A percentile compares a stretch with the other conserved stretches of the same genome.
phyloP scores from a whole-genome alignment of 1,139 yeast species.

The Geotrichum armillariae region DNA sequence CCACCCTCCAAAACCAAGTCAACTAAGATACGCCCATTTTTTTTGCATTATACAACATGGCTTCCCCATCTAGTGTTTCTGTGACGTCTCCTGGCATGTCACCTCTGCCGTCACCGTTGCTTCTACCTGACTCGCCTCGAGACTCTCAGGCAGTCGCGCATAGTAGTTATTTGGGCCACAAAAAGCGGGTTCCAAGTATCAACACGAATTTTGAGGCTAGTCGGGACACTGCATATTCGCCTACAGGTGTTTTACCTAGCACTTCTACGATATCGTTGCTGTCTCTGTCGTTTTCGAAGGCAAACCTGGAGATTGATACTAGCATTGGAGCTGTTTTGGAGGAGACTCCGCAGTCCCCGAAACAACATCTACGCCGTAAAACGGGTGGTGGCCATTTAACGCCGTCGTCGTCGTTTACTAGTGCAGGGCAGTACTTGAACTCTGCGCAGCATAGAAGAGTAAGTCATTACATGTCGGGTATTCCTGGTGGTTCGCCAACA shows the following conservation, averaged over 20 bases:
- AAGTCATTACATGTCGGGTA: conserved; percentile 21
- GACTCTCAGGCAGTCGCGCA: not conserved
- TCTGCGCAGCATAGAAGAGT: conserved; percentile 24
- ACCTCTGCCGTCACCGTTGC: conserved; percentile 22
- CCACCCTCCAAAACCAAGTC: too few species aligned
- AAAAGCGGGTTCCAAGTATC: conserved; percentile 11
- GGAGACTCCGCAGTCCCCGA: conserved; percentile 16
- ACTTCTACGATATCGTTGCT: conserved; percentile 22
- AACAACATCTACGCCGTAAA: conserved; percentile 14
- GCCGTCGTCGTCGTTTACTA: conserved; percentile 15
- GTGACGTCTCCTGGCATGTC: conserved; percentile 19
- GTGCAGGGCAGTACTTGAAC: conserved; percentile 21
- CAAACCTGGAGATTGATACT: conserved; percentile 10
- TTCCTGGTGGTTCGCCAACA: conserved; percentile 16
- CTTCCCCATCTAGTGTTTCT: conserved; percentile 8
- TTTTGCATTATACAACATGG: not conserved
- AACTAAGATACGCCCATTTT: too few species aligned
- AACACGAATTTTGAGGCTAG: conserved; percentile 5
- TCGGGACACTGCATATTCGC: conserved; percentile 16
- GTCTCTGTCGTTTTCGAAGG: conserved; percentile 22
- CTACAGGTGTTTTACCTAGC: conserved; percentile 18
- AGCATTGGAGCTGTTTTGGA: conserved; percentile 9
- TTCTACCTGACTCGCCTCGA: conserved; percentile 22
- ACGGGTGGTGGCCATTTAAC: conserved; percentile 13
- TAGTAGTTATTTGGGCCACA: not conserved